Base-by-base conservation (phyloP, 192 early-diverging fungal genomes). In the Nowakowskiella sp. region DNA sequence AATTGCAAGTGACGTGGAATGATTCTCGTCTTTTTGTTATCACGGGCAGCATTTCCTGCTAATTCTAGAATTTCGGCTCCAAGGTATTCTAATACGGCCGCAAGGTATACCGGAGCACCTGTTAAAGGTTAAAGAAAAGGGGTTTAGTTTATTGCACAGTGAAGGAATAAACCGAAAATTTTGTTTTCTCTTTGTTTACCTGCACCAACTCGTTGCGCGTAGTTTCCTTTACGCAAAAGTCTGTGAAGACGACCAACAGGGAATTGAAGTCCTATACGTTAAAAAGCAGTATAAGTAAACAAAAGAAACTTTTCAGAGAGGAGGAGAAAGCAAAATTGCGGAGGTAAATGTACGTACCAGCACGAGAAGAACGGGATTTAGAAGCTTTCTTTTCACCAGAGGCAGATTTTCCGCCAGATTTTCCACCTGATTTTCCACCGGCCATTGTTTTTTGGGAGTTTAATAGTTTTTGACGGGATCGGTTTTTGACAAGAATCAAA, bases 181-280 rank as follows among this genome's bases (percentile, higher is more conserved):
- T n/a, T n/a, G n/a, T n/a, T n/a, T n/a, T n/a, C n/a, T n/a, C n/a
- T n/a, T n/a, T n/a, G n/a, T n/a, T n/a, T n/a, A n/a, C n/a, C 88
- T 57, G 88, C 89, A 70, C 87, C 89, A 45, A 92, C 83, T 76
- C 91, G 83, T 67, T 84, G 83, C 61, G 92, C 89, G 73, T 92
- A 94, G 80, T 91, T 91, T 48, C 92, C 92, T 71, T 86, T 87
- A 65, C 89, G 81, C 47, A 95, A 79, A 49, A 90, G 81, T 81
- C 90, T 86, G 76, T 94, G 90, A 70, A 94, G 86, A 89, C 92
- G 90, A 65, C 90, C 90, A 62, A 92, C 90, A 60, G 90, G 92
- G 85, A 95, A 95, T 73, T 91, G 89, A 64, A 92, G 86, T n/a
- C n/a, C n/a, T n/a, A n/a, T n/a, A n/a, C n/a, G n/a, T n/a, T n/a